Evolutionary conservation across 1,284 basidiomycete genomes (phyloP), one percentile per base, ranked within the genome.

Genomic region (Xerocomus amazonicus): DNA sequence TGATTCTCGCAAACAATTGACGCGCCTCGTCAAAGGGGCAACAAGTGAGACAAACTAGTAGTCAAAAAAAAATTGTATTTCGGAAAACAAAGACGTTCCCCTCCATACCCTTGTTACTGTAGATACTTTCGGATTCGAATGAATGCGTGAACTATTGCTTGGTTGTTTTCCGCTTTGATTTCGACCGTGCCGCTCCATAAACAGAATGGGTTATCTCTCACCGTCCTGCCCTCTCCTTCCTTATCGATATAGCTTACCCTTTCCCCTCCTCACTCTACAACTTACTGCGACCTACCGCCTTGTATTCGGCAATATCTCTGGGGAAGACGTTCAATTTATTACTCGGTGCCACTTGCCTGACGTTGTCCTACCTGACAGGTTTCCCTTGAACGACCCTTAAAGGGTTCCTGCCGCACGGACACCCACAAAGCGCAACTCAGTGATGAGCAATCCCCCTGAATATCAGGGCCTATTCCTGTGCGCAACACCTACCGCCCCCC

Each of bases 101-200:
- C 7, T 33, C 34, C 7, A 23, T 28, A 3, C 6, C 14, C 26
- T 27, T 3, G 6, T 32, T 36, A 4, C 9, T 17, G 47, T 39
- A 29, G 27, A 32, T 12, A 14, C 10, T 33, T 5, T 7, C 16
- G 4, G 36, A 43, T 41, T 34, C 40, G 23, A 9, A 27, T 3
- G 26, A 37, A 40, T 23, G 4, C 19, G 2, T 23, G 43, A 4
- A 36, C 8, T 28, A 26, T 12, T 38, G 32, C 16, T 26, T 23
- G 33, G 19, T 58, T 56, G 43, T 50, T 59, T 39, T 43, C 38
- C 29, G 51, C 56, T 54, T 65, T 65, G 56, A 55, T 38, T 43
- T 35, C 61, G n/a, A 39, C 38, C 29, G 12, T 2, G 37, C 43
- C 27, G 10, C 45, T 16, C 46, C 53, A 60, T 32, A 62, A 64